Evolutionary conservation across 2,329 filamentous ascomycete genomes (phyloP).

Genomic region (Monosporascus sp.): DNA sequence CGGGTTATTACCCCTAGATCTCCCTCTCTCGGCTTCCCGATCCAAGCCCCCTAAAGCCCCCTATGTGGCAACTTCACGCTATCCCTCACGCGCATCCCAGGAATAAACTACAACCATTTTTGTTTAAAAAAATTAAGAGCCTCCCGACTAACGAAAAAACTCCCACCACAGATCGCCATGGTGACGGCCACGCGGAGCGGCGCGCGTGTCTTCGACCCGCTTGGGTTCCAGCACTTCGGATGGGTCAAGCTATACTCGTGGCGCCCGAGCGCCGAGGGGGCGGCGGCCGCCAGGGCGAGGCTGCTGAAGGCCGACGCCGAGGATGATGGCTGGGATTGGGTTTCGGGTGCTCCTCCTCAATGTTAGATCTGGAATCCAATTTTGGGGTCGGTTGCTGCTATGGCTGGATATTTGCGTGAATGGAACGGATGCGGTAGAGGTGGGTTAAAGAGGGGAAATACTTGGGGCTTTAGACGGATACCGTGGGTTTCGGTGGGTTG

Average conservation of each 20-base stretch:
- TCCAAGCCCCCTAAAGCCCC: too few species aligned
- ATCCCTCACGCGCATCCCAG: not conserved
- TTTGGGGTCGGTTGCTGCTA: not conserved
- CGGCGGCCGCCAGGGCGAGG: not conserved
- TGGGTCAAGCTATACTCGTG: not conserved
- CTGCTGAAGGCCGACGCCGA: not conserved
- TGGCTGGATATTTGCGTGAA: too few species aligned
- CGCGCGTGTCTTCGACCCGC: not conserved
- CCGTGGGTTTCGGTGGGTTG: too few species aligned
- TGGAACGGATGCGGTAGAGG: too few species aligned
- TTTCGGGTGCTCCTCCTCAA: not conserved
- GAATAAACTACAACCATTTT: not conserved
- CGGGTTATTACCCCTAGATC: too few species aligned
- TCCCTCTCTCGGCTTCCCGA: too few species aligned
- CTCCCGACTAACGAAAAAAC: too few species aligned
- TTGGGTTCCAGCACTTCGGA: slow-evolving; percentile 2
- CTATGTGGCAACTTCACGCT: not conserved
- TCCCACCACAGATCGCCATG: not conserved
- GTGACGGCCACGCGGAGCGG: not conserved
- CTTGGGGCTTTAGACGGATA: too few species aligned
- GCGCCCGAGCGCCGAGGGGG: not conserved
- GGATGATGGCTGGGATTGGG: not conserved
- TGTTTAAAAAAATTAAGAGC: not conserved
- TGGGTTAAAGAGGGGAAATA: too few species aligned
- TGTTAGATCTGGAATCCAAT: not conserved